These are phyloP conservation scores for Akanthomyces dipterigenus DNA, from an alignment of 2,329 filamentous ascomycete species.

Conservation along the genomic window DNA sequence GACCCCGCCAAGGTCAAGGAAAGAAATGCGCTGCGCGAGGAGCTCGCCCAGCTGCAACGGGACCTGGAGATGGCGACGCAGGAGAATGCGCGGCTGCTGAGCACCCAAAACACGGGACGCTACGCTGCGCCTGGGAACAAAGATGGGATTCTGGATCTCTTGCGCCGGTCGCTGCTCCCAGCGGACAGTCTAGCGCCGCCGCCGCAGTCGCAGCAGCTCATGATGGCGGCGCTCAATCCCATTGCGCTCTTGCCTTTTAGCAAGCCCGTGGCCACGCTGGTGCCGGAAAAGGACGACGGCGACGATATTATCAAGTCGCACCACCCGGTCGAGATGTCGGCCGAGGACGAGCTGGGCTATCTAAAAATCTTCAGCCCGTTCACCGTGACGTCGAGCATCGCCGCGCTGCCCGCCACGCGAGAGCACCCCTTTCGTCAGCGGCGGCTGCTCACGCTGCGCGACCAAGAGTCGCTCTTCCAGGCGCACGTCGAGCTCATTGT, in stretches of 20 bases:
- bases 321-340: constrained; percentile 54
- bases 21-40: constrained; percentile 45
- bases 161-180: constrained; percentile 34
- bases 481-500: constrained; percentile 53
- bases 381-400: constrained; percentile 49
- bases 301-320: constrained; percentile 50
- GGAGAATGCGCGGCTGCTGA: constrained; percentile 51
- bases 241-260: constrained; percentile 46
- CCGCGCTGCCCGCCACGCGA: constrained; percentile 32
- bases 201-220: constrained; percentile 32
- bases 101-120: constrained; percentile 34
- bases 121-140: constrained; percentile 27
- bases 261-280: constrained; percentile 24
- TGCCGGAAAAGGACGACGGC: constrained; percentile 23
- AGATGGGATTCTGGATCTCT: constrained; percentile 33
- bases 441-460: constrained; percentile 48
- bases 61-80: constrained; percentile 51
- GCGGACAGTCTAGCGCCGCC: constrained; percentile 23
- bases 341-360: constrained; percentile 60
- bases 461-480: constrained; percentile 45
- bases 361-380: constrained; percentile 66
- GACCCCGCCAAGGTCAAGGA: constrained; percentile 45
- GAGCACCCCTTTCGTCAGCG: constrained; percentile 39
- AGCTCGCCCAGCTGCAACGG: constrained; percentile 49
- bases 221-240: constrained; percentile 45